Base-by-base conservation (phyloP, 2,329 filamentous ascomycete genomes). In the Fusarium kyushuense region DNA sequence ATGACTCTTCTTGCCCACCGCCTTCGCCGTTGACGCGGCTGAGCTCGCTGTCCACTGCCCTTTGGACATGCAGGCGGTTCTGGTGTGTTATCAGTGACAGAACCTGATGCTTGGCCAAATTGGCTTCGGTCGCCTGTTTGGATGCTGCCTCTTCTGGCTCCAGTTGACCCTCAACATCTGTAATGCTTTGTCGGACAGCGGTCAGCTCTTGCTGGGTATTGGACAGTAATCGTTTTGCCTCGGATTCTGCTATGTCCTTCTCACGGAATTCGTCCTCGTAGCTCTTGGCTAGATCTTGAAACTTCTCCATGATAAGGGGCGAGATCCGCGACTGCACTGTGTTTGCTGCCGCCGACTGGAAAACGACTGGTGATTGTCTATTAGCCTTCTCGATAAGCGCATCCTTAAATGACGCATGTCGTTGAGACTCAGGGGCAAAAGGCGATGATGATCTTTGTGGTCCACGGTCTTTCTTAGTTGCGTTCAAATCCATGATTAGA, bases 241-340 rank as follows among this genome's bases (percentile, higher is more conserved):
- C 91, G 27, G 85, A 85, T 73, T 92, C 89, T 5, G 88, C 88
- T 19, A 86, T 84, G 53, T 93, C 88, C 75, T 92, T 93, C 68
- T 94, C 91, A 53, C 86, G 85, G 72, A 92, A 87, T 75, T 95
- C 91, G 29, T 90, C 87, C 60, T 96, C 92, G 74, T 93, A 93
- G 57, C 84, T 89, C 58, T 84, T 84, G 3, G 91, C 88, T 13
- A 94, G 82, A 66, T 90, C 89, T 71, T 89, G 87, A 65, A 93
- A 89, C 69, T 92, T 92, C 59, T 93, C 89, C 9, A 91, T 81
- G 62, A 94, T 87, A 8, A 92, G 82, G 5, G 89, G 86, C 6
- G 88, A 87, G 70, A 93, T 90, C 69, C 88, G 90, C 16, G 87
- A 85, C 58, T 92, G 88, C 12, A 94, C 85, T 5, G 88, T 88